Percentiles rank a stretch among this genome's conserved stretches.
phyloP scores from a whole-genome alignment of 352 stramenopile genomes.

The Phytophthora idaei region DNA sequence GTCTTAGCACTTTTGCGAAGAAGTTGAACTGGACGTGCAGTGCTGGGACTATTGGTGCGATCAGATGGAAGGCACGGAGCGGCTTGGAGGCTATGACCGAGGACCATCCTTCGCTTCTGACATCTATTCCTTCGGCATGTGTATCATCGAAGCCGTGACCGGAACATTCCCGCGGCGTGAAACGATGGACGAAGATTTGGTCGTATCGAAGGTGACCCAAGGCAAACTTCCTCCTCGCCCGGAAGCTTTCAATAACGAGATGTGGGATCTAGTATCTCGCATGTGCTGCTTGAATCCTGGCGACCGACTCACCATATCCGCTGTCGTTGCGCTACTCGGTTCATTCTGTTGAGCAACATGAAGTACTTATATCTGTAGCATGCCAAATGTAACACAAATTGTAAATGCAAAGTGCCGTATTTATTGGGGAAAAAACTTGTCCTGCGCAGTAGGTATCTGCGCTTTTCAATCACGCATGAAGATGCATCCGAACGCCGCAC shows the following conservation, averaged over 20 bases:
- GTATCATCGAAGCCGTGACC: constrained; percentile 40
- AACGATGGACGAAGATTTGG: constrained; percentile 30
- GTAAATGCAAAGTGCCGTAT: constrained; percentile 35
- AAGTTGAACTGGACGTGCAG: constrained; percentile 19
- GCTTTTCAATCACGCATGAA: no score
- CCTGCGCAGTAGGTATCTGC: not conserved
- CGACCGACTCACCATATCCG: constrained; percentile 24
- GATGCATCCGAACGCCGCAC: not conserved
- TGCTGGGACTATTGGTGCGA: constrained; percentile 21
- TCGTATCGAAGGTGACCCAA: constrained; percentile 24
- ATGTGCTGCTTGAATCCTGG: constrained; percentile 35
- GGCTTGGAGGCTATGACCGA: constrained; percentile 21
- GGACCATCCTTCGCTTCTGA: constrained; percentile 38
- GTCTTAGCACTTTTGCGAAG: constrained; percentile 30
- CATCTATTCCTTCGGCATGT: constrained; percentile 51
- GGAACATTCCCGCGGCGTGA: constrained; percentile 37
- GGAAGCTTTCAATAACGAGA: constrained; percentile 23
- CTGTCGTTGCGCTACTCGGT: constrained; percentile 20
- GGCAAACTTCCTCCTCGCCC: constrained; percentile 27
- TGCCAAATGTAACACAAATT: constrained; percentile 17
- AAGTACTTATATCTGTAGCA: constrained; percentile 4
- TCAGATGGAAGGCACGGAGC: constrained; percentile 43
- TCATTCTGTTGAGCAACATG: constrained; percentile 18
- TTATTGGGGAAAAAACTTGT: constrained; percentile 20
- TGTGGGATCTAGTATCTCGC: constrained; percentile 33